Conservation (phyloP, 2,329 filamentous ascomycete genomes). For the Claviceps sp. region DNA sequence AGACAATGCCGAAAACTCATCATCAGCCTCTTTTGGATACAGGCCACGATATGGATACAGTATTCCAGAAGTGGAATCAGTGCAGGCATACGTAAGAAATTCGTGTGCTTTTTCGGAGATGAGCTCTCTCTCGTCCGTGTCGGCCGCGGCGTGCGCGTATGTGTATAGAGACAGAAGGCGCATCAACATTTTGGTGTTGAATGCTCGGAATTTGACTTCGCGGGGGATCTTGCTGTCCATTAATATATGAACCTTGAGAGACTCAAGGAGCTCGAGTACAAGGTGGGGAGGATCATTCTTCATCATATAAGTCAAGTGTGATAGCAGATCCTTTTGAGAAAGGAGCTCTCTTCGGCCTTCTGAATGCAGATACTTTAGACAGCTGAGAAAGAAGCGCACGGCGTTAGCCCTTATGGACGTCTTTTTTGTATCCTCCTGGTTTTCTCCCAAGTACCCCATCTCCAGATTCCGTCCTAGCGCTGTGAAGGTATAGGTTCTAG, state of each 20-base stretch:
- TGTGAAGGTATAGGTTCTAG: conserved; percentile 66
- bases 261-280: conserved; percentile 59
- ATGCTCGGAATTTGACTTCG: conserved; percentile 58
- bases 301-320: conserved; percentile 67
- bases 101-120: conserved; percentile 60
- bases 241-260: conserved; percentile 57
- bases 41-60: conserved; percentile 67
- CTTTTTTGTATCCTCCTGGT: conserved; percentile 49
- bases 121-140: conserved; percentile 27
- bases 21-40: conserved; percentile 61
- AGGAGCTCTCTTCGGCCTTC: conserved; percentile 73
- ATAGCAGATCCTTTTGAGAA: conserved; percentile 66
- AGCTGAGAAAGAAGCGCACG: conserved; percentile 65
- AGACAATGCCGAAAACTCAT: conserved; percentile 17
- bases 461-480: conserved; percentile 70
- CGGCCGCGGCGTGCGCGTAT: conserved; percentile 34
- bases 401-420: conserved; percentile 76
- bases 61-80: conserved; percentile 57
- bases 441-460: conserved; percentile 45
- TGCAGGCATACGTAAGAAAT: conserved; percentile 65
- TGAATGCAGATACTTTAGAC: conserved; percentile 64
- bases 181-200: conserved; percentile 61
- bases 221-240: conserved; percentile 61
- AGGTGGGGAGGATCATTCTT: conserved; percentile 65
- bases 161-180: conserved; percentile 61